phyloP scores from a whole-genome alignment of 2,329 filamentous ascomycete genomes.

The Epichloe sp. region DNA sequence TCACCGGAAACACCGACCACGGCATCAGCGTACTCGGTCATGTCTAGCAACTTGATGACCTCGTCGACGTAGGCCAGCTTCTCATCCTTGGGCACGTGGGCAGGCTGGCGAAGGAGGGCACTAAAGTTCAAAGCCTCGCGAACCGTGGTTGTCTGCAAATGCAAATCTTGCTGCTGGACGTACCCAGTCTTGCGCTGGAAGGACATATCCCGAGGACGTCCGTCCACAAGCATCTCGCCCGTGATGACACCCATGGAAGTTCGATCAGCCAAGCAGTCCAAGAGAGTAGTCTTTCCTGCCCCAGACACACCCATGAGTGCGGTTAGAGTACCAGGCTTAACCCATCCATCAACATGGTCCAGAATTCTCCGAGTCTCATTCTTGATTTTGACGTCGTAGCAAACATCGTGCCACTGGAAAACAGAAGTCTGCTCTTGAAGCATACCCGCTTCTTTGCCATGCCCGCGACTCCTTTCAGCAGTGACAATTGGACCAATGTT shows the following conservation, averaged over 20 bases:
- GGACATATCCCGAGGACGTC: constrained; percentile 55
- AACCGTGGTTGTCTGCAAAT: constrained; percentile 72
- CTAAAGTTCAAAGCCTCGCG: constrained; percentile 80
- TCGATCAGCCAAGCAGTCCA: constrained; percentile 76
- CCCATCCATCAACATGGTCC: constrained; percentile 82
- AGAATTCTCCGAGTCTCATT: constrained; percentile 60
- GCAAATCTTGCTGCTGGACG: constrained; percentile 85
- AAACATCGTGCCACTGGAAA: constrained; percentile 78
- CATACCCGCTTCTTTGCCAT: constrained; percentile 27
- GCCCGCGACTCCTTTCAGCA: constrained; percentile 25
- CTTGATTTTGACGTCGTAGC: constrained; percentile 70
- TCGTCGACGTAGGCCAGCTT: constrained; percentile 83
- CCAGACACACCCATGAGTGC: constrained; percentile 86
- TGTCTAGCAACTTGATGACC: constrained; percentile 80
- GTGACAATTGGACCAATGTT: constrained; percentile 36
- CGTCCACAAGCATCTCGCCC: constrained; percentile 63
- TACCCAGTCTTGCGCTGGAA: constrained; percentile 92
- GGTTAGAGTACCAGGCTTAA: constrained; percentile 82
- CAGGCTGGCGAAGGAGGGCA: constrained; percentile 73
- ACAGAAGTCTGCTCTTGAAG: constrained; percentile 52
- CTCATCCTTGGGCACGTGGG: constrained; percentile 55
- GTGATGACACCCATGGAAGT: constrained; percentile 80
- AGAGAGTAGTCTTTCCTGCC: constrained; percentile 85
- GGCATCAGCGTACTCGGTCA: constrained; percentile 82
- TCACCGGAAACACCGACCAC: constrained; percentile 83